A percentile compares a stretch with the other conserved stretches of the same genome.
These are phyloP conservation scores for Phytophthora chlamydospora DNA, from an alignment of 352 stramenopile species.

Conservation along the genomic window DNA sequence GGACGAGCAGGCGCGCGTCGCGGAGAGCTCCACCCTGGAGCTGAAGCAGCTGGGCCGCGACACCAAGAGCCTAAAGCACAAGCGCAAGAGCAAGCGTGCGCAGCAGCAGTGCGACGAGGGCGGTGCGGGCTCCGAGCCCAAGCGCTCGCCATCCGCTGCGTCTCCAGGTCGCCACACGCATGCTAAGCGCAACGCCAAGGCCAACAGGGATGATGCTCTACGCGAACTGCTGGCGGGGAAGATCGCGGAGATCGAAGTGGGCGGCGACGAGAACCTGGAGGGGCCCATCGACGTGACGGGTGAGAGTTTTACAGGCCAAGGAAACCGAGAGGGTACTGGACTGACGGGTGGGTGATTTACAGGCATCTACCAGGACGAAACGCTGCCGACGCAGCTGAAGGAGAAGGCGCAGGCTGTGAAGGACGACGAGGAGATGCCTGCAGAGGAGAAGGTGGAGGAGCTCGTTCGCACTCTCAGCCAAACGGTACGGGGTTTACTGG, in stretches of 20 bases:
- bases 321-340: no score
- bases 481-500: constrained; percentile 38
- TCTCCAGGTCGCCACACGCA: constrained; percentile 33
- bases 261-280: constrained; percentile 79
- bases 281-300: constrained; percentile 73
- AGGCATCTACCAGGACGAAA: constrained; percentile 77
- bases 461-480: constrained; percentile 48
- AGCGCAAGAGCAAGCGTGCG: constrained; percentile 73
- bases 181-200: constrained; percentile 30
- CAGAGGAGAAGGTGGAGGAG: constrained; percentile 52
- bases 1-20: constrained; percentile 33
- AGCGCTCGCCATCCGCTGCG: constrained; percentile 32
- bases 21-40: constrained; percentile 49
- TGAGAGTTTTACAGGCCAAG: constrained; percentile 5
- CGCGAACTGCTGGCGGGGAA: constrained; percentile 83
- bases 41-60: constrained; percentile 64
- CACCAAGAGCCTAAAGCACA: constrained; percentile 84
- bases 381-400: constrained; percentile 40
- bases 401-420: constrained; percentile 46
- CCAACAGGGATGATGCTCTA: constrained; percentile 59
- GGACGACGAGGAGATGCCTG: constrained; percentile 39
- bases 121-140: constrained; percentile 14
- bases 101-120: constrained; percentile 28
- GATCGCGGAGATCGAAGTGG: constrained; percentile 87
- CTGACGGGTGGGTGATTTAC: no score